Evolutionary conservation across 1,284 basidiomycete genomes (phyloP).

Genomic region (Apiotrichum akiyoshidainum): DNA sequence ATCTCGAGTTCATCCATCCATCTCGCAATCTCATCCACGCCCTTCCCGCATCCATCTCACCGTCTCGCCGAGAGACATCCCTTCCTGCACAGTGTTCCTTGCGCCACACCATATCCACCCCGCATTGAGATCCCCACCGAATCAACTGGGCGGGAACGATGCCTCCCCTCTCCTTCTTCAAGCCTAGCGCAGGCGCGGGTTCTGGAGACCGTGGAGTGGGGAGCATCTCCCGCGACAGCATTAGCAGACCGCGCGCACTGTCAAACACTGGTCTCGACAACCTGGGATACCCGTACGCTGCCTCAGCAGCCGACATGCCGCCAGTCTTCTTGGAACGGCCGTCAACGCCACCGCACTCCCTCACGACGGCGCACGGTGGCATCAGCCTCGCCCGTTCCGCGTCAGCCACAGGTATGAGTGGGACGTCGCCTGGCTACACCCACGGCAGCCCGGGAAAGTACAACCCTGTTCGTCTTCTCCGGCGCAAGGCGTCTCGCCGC

Average conservation of each 20-base stretch:
- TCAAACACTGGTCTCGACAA: neutral
- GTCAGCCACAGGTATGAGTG: neutral
- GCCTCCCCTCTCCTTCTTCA: slow-evolving; percentile 11
- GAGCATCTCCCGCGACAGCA: neutral
- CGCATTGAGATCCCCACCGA: neutral
- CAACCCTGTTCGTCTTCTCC: slow-evolving; percentile 2
- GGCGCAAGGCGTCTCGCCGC: slow-evolving; percentile 1
- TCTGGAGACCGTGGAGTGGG: slow-evolving; percentile 1
- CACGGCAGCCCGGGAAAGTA: slow-evolving; percentile 4
- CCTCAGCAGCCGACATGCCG: neutral
- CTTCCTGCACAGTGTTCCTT: neutral
- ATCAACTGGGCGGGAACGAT: neutral
- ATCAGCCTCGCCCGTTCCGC: neutral
- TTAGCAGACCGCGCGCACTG: neutral
- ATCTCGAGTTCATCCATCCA: too few species aligned
- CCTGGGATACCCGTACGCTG: neutral
- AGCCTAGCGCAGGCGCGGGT: neutral
- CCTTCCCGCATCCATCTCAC: neutral
- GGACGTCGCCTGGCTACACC: neutral
- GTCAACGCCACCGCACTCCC: neutral
- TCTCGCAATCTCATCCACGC: too few species aligned
- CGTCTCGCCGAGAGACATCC: too few species aligned
- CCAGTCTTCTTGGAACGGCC: neutral
- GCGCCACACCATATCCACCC: neutral
- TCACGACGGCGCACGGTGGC: neutral